Evolutionary conservation across 768 basidiomycete genomes (phyloP).

Genomic region (Lepiota venenata): DNA sequence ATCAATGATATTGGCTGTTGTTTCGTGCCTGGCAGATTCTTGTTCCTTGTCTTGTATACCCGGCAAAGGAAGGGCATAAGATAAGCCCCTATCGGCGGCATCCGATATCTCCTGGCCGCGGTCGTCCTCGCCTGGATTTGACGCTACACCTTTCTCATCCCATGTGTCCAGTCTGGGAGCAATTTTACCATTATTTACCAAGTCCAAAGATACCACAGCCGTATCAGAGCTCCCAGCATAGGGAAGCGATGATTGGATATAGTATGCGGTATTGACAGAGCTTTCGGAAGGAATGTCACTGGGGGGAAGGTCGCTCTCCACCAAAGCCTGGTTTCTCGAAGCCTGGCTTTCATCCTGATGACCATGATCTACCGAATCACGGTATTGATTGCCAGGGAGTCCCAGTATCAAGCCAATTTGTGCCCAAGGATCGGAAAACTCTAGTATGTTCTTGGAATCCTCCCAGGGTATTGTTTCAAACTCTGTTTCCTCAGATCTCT

Average conservation of each 20-base stretch:
- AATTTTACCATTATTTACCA: neutral
- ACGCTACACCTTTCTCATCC: neutral
- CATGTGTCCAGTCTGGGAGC: neutral
- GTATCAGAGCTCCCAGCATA: constrained; percentile 4
- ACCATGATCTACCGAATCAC: neutral
- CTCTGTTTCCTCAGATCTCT: neutral
- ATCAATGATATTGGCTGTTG: too few species aligned
- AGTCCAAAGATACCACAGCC: neutral
- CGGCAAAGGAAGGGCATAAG: too few species aligned
- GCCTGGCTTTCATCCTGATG: neutral
- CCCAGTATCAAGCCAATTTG: constrained; percentile 1
- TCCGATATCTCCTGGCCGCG: neutral
- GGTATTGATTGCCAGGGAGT: neutral
- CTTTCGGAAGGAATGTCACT: constrained; percentile 4
- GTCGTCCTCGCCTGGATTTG: neutral
- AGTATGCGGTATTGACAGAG: neutral
- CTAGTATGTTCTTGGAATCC: neutral
- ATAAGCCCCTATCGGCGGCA: too few species aligned
- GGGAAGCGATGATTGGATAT: constrained; percentile 2
- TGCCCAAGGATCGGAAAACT: constrained; percentile 9
- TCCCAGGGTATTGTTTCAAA: neutral
- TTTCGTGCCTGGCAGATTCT: too few species aligned
- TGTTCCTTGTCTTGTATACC: too few species aligned
- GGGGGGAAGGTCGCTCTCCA: constrained; percentile 8
- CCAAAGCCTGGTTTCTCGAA: neutral